Percentiles rank a stretch among this genome's conserved stretches.
Evolutionary conservation across 1,284 basidiomycete genomes (phyloP).

Genomic region (Ganoderma multipileum): DNA sequence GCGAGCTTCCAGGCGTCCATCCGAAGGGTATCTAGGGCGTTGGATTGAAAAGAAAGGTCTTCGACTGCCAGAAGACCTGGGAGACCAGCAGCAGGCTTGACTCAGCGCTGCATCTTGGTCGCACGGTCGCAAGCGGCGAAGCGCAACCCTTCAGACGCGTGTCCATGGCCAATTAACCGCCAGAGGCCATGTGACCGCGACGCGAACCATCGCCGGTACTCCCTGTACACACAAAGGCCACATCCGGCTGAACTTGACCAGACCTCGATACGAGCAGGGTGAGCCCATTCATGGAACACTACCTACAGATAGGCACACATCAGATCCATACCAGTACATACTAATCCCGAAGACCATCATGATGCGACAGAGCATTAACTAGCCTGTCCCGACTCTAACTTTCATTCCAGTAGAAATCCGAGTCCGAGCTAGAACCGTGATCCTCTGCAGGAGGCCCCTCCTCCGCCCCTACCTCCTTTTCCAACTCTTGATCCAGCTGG

Average conservation of each 20-base stretch:
- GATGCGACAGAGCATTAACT: not conserved
- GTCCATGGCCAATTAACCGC: not conserved
- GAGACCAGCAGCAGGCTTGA: not conserved
- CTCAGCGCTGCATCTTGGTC: not conserved
- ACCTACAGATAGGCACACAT: no score
- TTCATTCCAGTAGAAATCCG: constrained; percentile 9
- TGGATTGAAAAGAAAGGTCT: not conserved
- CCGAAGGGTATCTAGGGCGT: not conserved
- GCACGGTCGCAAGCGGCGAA: no score
- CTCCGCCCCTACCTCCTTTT: constrained; percentile 2
- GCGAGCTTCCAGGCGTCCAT: constrained; percentile 16
- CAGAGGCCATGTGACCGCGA: not conserved
- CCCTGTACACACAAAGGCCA: no score
- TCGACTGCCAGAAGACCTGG: no score
- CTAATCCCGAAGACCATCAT: not conserved
- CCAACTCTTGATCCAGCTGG: constrained; percentile 2
- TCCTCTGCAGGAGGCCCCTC: constrained; percentile 10
- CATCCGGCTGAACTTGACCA: no score
- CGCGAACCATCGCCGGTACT: not conserved
- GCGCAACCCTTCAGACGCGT: not conserved
- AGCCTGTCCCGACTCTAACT: not conserved
- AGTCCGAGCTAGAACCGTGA: constrained; percentile 5
- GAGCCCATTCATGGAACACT: no score
- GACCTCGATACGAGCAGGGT: no score
- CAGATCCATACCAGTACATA: not conserved